phyloP scores from a whole-genome alignment of 805 yeast genomes.

The Monosporozyma siamensis region DNA sequence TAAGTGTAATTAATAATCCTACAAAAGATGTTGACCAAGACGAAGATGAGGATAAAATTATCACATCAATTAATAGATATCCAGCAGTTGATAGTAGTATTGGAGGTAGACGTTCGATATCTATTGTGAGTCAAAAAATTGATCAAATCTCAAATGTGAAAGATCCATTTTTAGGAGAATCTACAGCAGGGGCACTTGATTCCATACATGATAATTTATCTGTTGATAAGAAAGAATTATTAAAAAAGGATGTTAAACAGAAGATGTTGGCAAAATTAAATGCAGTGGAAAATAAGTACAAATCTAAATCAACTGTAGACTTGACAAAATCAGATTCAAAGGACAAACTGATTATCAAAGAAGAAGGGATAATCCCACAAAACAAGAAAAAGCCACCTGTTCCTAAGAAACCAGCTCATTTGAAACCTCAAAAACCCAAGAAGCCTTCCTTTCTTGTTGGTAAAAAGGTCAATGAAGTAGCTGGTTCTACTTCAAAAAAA shows the following conservation, averaged over 20 bases:
- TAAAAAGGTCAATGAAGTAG: slow-evolving; percentile 7
- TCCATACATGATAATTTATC: not conserved
- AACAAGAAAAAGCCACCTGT: slow-evolving; percentile 30
- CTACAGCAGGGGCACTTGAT: not conserved
- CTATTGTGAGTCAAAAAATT: slow-evolving; percentile 2
- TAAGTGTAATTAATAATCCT: not conserved
- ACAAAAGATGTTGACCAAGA: not conserved
- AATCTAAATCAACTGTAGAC: not conserved
- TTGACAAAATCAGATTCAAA: not conserved
- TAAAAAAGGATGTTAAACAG: slow-evolving; percentile 6
- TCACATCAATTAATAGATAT: slow-evolving; percentile 8
- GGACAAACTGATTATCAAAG: slow-evolving; percentile 2
- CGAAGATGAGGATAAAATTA: slow-evolving; percentile 6
- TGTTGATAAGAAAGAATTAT: slow-evolving; percentile 4
- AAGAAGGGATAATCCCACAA: slow-evolving; percentile 3
- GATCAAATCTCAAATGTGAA: not conserved
- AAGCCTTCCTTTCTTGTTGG: slow-evolving; percentile 45
- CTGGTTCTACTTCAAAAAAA: slow-evolving; percentile 2
- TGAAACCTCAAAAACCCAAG: slow-evolving; percentile 26
- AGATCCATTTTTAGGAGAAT: not conserved
- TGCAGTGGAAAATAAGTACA: slow-evolving; percentile 11
- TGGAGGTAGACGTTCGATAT: slow-evolving; percentile 4
- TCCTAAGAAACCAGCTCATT: slow-evolving; percentile 48
- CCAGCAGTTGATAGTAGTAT: slow-evolving; percentile 3
- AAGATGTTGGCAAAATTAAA: slow-evolving; percentile 40